A percentile compares a stretch with the other conserved stretches of the same genome.
These are phyloP conservation scores for Dryas integrifolia DNA, from an alignment of 331 rosid genomes.

Conservation along the genomic window DNA sequence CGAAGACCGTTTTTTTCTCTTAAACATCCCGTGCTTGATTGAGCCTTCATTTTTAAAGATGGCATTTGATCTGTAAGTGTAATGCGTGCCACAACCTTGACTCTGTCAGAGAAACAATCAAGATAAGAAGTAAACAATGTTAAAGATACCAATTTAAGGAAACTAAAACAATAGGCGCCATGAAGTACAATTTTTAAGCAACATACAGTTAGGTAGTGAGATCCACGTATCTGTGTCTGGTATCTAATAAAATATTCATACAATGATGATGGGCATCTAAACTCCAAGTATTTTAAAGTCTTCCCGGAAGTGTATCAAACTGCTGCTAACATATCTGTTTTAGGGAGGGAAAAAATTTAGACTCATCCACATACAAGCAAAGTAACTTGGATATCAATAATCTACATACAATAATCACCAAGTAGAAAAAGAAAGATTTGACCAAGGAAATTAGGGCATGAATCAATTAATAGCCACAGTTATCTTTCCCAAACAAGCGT, in stretches of 20 bases:
- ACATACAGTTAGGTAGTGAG: conserved; percentile 8
- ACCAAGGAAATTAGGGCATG: not conserved
- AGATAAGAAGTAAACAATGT: conserved; percentile 16
- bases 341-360: not conserved
- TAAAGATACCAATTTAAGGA: not conserved
- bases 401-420: not conserved
- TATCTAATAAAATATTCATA: conserved; percentile 6
- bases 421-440: not conserved
- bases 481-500: not conserved
- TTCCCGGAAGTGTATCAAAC: not conserved
- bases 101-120: conserved; percentile 30
- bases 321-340: conserved; percentile 7
- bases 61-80: conserved; percentile 71
- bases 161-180: conserved; percentile 8
- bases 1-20: conserved; percentile 71
- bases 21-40: conserved; percentile 64
- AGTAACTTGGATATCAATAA: not conserved
- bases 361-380: not conserved
- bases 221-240: not conserved
- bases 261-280: conserved; percentile 1
- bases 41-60: conserved; percentile 81
- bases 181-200: not conserved
- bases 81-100: conserved; percentile 36
- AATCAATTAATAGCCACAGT: not conserved
- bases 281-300: conserved; percentile 4